These are phyloP conservation scores for Medicago arabica DNA, from an alignment of 306 rosid genomes.

Conservation along the genomic window DNA sequence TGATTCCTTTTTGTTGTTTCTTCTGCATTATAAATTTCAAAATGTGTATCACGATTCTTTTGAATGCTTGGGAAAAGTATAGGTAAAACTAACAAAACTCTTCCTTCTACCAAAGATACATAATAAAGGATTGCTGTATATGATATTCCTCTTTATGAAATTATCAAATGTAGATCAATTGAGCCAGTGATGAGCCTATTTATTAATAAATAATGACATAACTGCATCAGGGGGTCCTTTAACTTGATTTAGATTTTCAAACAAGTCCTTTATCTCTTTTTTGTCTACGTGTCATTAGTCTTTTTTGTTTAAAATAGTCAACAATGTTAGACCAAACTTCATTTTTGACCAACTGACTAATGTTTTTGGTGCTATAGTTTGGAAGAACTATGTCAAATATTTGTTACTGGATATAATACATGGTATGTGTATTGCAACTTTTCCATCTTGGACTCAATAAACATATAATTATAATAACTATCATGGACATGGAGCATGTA, in stretches of 20 bases:
- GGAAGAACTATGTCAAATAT: neutral
- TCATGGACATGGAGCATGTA: neutral
- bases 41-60: neutral
- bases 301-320: neutral
- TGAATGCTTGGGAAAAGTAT: constrained; percentile 5
- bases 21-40: neutral
- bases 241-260: no score
- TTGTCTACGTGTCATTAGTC: neutral
- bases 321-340: neutral
- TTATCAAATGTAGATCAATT: no score
- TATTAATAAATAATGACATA: neutral
- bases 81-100: constrained; percentile 4
- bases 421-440: neutral
- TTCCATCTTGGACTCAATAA: no score
- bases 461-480: no score
- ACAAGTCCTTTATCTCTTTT: neutral
- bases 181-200: no score
- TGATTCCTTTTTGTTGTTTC: constrained; percentile 28
- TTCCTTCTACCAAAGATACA: constrained; percentile 26
- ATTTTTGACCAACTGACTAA: no score
- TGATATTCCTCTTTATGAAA: neutral
- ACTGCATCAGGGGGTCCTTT: neutral
- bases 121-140: neutral
- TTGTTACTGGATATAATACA: neutral
- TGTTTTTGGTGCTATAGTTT: neutral